phyloP scores from a whole-genome alignment of 2,329 filamentous ascomycete genomes.

The Dactylellina cionopaga region DNA sequence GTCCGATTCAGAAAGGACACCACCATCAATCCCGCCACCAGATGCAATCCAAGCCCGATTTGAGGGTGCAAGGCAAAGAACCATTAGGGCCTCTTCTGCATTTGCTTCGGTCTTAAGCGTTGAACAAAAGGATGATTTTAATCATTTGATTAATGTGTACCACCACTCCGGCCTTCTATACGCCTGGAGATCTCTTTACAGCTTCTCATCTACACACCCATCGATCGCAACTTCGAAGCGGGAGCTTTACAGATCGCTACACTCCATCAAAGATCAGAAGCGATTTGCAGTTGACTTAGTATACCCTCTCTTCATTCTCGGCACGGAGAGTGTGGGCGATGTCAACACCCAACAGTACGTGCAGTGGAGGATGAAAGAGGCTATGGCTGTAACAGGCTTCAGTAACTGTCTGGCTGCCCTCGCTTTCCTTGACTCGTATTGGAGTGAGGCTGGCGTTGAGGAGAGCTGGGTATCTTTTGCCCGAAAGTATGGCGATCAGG shows the following conservation, averaged over 20 bases:
- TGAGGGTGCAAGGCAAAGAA: slow-evolving; percentile 44
- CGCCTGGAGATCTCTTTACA: slow-evolving; percentile 49
- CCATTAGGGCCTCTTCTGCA: slow-evolving; percentile 22
- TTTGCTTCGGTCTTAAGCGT: slow-evolving; percentile 42
- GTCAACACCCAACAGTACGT: slow-evolving; percentile 47
- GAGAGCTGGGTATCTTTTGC: slow-evolving; percentile 50
- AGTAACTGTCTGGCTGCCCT: slow-evolving; percentile 46
- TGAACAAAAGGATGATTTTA: slow-evolving; percentile 45
- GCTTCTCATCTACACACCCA: slow-evolving; percentile 29
- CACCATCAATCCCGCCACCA: slow-evolving; percentile 42
- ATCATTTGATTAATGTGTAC: slow-evolving; percentile 40
- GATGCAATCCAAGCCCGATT: slow-evolving; percentile 47
- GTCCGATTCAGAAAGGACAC: slow-evolving; percentile 33
- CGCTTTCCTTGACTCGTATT: slow-evolving; percentile 42
- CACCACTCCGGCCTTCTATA: slow-evolving; percentile 47
- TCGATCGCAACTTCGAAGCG: slow-evolving; percentile 37
- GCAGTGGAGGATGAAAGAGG: slow-evolving; percentile 49
- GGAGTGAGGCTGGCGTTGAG: slow-evolving; percentile 41
- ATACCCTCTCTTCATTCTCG: slow-evolving; percentile 45
- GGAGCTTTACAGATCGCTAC: slow-evolving; percentile 39
- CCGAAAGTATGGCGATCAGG: slow-evolving; percentile 43
- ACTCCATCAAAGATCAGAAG: slow-evolving; percentile 48
- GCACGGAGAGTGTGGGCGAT: slow-evolving; percentile 42
- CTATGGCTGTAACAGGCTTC: slow-evolving; percentile 49
- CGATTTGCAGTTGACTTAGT: slow-evolving; percentile 48